A percentile compares a stretch with the other conserved stretches of the same genome.
phyloP scores from a whole-genome alignment of 257 asterid genomes.

The Petunia secreta region DNA sequence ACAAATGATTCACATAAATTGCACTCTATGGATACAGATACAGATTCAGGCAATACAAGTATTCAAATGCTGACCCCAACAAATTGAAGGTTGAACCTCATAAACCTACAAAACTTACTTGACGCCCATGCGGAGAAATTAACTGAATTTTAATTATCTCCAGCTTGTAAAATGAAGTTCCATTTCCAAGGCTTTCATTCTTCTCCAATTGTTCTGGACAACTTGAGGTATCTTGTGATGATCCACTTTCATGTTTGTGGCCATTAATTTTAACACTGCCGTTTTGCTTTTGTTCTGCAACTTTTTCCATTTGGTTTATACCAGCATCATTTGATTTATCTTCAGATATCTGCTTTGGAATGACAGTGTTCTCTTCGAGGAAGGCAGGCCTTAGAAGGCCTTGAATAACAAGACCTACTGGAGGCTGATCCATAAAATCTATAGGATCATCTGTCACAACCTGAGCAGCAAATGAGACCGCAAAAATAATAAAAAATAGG shows the following conservation, averaged over 20 bases:
- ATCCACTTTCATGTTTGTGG: constrained; percentile 54
- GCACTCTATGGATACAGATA: not conserved
- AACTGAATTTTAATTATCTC: constrained; percentile 85
- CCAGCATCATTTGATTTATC: constrained; percentile 45
- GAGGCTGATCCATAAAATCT: constrained; percentile 93
- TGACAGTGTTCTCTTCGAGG: constrained; percentile 77
- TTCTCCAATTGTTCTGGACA: constrained; percentile 69
- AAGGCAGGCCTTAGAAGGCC: constrained; percentile 91
- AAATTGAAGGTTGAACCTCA: constrained; percentile 11
- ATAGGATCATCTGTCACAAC: constrained; percentile 81
- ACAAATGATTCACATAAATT: not conserved
- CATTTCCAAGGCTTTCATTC: constrained; percentile 69
- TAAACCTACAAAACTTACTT: constrained; percentile 46
- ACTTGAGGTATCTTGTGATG: constrained; percentile 51
- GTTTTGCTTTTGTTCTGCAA: constrained; percentile 52
- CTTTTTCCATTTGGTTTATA: constrained; percentile 35
- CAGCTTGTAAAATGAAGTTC: constrained; percentile 88
- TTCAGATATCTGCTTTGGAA: constrained; percentile 68
- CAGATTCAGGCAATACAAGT: constrained; percentile 12
- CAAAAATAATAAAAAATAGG: no score
- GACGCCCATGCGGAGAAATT: constrained; percentile 75
- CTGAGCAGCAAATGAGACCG: constrained; percentile 46
- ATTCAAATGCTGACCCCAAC: not conserved
- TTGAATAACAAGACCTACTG: constrained; percentile 86
- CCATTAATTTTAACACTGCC: constrained; percentile 58